phyloP scores from a whole-genome alignment of 495 filamentous ascomycete species.

The Durotheca rogersii region DNA sequence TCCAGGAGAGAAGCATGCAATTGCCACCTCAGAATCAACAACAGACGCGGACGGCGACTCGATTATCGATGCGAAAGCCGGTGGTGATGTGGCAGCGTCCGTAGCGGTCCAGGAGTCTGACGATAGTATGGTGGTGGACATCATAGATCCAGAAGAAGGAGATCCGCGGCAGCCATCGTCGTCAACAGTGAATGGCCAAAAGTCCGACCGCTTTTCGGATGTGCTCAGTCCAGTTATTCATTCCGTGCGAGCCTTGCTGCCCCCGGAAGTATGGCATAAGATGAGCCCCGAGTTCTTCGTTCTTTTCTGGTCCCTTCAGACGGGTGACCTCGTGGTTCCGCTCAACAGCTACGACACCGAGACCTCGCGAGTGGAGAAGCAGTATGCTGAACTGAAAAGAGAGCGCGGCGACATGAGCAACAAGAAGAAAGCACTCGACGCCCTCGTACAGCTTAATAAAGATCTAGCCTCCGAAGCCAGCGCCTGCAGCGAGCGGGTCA shows the following conservation, averaged over 20 bases:
- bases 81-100: constrained; percentile 7
- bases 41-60: constrained; percentile 46
- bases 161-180: constrained; percentile 18
- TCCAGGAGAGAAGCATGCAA: constrained; percentile 33
- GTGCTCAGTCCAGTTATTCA: constrained; percentile 75
- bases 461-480: constrained; percentile 70
- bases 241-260: constrained; percentile 60
- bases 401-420: constrained; percentile 72
- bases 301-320: constrained; percentile 88
- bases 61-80: constrained; percentile 35
- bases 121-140: constrained; percentile 44
- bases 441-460: constrained; percentile 58
- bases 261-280: constrained; percentile 61
- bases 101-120: constrained; percentile 33
- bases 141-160: constrained; percentile 28
- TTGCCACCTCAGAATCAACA: constrained; percentile 26
- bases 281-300: constrained; percentile 79
- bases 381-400: constrained; percentile 59
- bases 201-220: constrained; percentile 62
- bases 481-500: constrained; percentile 63
- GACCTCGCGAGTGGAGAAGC: constrained; percentile 59
- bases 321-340: constrained; percentile 75
- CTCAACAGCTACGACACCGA: constrained; percentile 73
- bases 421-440: constrained; percentile 59
- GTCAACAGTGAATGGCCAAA: constrained; percentile 33